Evolutionary conservation across 441 rosid species (phyloP), one percentile per base, ranked within the genome.

Genomic region (Hura crepitans): DNA sequence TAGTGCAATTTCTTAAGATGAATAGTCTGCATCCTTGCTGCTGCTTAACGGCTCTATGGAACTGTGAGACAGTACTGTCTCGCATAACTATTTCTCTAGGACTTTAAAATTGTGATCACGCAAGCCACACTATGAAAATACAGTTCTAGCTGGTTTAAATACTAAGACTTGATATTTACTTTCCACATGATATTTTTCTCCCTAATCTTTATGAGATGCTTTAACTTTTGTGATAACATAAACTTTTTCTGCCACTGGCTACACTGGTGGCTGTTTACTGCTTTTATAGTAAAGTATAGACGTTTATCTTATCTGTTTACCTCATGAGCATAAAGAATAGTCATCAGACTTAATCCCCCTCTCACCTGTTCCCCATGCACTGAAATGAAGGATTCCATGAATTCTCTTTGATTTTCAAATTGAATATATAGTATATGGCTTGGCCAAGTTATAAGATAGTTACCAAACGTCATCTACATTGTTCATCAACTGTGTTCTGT

Each of bases 21-120:
- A 63, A 25, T 4, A 64, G 39, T 31, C 35, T 64, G 37, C 42
- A 64, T 49, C 46, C 68, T 9, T 64, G 54, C 50, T 45, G 68
- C 35, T 46, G n/a, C 46, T 42, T 42, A 42, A 10, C 2, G 15
- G 12, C 46, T 10, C 20, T 4, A 43, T 46, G 54, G n/a, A 64
- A 25, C 18, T 64, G 68, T 35, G 28, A 64, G 11, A 56, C 37
- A 56, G 13, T 56, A 43, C 12, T 45, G 53, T 46, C 68, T 49
- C 2, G 11, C 53, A 45, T n/a, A 45, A 23, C 51, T 0, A 39
- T 42, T 62, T 27, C 17, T 37, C 49, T 18, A 39, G 25, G 31
- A 62, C 45, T 39, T 62, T 22, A 39, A 39, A 45, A 62, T 3
- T 62, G 14, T 37, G 28, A 53, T 22, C 28, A 6, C 9, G 28